phyloP scores from a whole-genome alignment of 257 asterid species.

The Linderniella brevidens region DNA sequence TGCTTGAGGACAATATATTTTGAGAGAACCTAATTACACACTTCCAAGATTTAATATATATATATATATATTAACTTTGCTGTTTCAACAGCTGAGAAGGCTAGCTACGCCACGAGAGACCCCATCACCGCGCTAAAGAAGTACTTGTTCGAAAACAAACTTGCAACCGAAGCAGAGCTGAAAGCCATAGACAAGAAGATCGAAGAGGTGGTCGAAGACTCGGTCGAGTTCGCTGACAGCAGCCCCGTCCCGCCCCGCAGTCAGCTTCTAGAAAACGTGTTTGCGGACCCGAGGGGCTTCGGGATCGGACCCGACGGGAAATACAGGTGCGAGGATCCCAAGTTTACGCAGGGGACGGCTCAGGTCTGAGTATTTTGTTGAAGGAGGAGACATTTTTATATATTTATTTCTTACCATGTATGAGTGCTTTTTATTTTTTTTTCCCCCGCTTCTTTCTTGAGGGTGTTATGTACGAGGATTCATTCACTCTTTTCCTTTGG shows the following conservation, averaged over 20 bases:
- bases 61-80: background rate
- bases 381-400: no score
- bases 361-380: slow-evolving; percentile 39
- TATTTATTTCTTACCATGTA: no score
- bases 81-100: slow-evolving; percentile 77
- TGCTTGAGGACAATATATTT: no score
- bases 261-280: slow-evolving; percentile 84
- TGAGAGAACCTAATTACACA: no score
- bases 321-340: slow-evolving; percentile 97
- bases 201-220: slow-evolving; percentile 68
- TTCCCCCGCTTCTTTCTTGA: no score
- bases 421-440: no score
- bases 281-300: slow-evolving; percentile 88
- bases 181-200: slow-evolving; percentile 77
- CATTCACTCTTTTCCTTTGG: no score
- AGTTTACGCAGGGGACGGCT: slow-evolving; percentile 93
- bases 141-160: slow-evolving; percentile 53
- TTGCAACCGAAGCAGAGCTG: slow-evolving; percentile 62
- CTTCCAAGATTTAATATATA: no score
- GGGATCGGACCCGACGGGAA: slow-evolving; percentile 91
- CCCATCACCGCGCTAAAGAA: slow-evolving; percentile 69
- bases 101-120: slow-evolving; percentile 73
- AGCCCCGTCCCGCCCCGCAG: slow-evolving; percentile 79
- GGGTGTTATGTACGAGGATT: no score
- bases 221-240: slow-evolving; percentile 82